Evolutionary conservation across 306 rosid genomes (phyloP).

Genomic region (Acacia melanoxylon): DNA sequence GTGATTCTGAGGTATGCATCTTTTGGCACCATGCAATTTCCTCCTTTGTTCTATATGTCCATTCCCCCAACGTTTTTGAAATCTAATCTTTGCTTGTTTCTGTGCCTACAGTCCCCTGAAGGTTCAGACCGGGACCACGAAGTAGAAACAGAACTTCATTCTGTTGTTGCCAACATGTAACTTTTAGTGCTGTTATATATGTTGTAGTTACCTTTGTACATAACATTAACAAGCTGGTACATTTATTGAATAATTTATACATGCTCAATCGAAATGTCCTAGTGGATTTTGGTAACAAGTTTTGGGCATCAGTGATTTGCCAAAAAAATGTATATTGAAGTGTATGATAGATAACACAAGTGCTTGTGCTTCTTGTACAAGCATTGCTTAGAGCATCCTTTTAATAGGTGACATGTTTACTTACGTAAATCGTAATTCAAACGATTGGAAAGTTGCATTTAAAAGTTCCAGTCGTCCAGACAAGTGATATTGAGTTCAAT

Average conservation of each 20-base stretch:
- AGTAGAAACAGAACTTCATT: constrained; percentile 66
- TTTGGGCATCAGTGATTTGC: constrained; percentile 23
- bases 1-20: constrained; percentile 48
- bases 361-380: too few species aligned
- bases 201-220: constrained; percentile 56
- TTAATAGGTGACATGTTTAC: too few species aligned
- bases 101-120: constrained; percentile 33
- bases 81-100: constrained; percentile 29
- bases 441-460: too few species aligned
- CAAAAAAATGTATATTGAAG: constrained; percentile 7
- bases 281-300: constrained; percentile 2
- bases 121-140: constrained; percentile 59
- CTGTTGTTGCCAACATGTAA: constrained; percentile 95
- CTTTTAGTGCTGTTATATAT: constrained; percentile 27
- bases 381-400: too few species aligned
- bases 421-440: too few species aligned
- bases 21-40: constrained; percentile 5
- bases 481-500: too few species aligned
- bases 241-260: constrained; percentile 42
- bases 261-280: constrained; percentile 22
- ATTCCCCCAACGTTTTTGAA: neutral
- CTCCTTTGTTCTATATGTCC: neutral
- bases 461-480: too few species aligned
- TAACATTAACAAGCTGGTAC: constrained; percentile 41
- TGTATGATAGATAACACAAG: too few species aligned